Conservation (phyloP, 768 basidiomycete species). For the Postia placenta region DNA sequence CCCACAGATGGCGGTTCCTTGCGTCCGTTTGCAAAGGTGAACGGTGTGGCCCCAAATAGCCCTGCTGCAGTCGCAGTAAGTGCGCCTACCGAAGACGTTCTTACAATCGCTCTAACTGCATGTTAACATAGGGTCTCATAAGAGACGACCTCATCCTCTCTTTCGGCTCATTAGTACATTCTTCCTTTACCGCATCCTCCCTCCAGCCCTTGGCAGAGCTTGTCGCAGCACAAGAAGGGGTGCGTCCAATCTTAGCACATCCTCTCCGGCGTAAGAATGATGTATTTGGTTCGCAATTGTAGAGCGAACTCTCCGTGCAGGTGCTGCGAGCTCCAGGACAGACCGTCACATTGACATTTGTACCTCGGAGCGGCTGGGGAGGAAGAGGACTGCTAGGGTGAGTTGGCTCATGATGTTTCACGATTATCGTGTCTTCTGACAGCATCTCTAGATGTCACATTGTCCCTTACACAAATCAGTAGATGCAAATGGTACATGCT, state of each 20-base stretch:
- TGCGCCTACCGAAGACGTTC: constrained; percentile 8
- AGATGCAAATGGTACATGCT: no score
- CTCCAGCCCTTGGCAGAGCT: constrained; percentile 66
- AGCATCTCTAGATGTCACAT: constrained; percentile 14
- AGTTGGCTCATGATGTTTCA: constrained; percentile 17
- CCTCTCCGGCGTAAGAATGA: no score
- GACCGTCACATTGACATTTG: constrained; percentile 23
- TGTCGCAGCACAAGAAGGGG: constrained; percentile 77
- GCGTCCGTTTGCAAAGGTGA: constrained; percentile 72
- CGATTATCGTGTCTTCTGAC: neutral
- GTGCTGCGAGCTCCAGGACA: constrained; percentile 46
- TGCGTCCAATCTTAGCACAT: constrained; percentile 34
- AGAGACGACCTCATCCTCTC: constrained; percentile 67
- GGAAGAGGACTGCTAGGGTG: constrained; percentile 83
- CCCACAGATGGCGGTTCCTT: constrained; percentile 8
- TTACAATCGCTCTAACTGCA: constrained; percentile 4
- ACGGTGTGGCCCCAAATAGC: constrained; percentile 72
- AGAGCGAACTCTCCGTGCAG: constrained; percentile 57
- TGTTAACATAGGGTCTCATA: constrained; percentile 50
- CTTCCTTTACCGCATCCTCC: constrained; percentile 45
- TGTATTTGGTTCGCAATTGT: no score
- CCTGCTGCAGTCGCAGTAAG: constrained; percentile 81
- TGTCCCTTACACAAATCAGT: constrained; percentile 16
- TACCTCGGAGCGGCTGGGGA: constrained; percentile 58
- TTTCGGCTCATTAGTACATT: constrained; percentile 58